Percentiles rank a stretch among this genome's conserved stretches.
phyloP scores from a whole-genome alignment of 768 basidiomycete species.

The Russula compacta region DNA sequence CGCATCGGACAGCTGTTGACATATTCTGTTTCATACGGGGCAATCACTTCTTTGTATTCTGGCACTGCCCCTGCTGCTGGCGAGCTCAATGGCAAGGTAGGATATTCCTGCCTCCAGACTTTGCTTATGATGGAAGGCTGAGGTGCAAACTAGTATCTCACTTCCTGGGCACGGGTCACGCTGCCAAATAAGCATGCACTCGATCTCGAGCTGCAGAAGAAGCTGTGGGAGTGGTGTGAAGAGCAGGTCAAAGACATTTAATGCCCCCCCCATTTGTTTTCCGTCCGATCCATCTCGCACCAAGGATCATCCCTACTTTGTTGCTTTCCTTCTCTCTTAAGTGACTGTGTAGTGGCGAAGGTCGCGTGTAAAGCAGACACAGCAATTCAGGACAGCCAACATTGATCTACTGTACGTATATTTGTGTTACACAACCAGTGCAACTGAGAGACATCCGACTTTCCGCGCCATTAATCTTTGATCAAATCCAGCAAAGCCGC shows the following conservation, averaged over 20 bases:
- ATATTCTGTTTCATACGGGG: conserved; percentile 9
- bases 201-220: conserved; percentile 17
- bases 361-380: no score
- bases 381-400: not conserved
- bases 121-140: not conserved
- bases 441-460: not conserved
- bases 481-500: conserved; percentile 35
- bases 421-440: conserved; percentile 10
- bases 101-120: not conserved
- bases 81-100: conserved; percentile 14
- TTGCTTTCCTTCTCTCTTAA: not conserved
- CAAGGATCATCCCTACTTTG: not conserved
- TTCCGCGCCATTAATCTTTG: not conserved
- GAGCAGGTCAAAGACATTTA: conserved; percentile 22
- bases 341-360: not conserved
- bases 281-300: no score
- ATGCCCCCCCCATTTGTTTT: not conserved
- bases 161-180: conserved; percentile 24
- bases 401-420: not conserved
- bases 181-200: conserved; percentile 10
- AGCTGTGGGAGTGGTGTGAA: conserved; percentile 27
- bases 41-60: conserved; percentile 15
- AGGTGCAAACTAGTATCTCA: conserved; percentile 19
- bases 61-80: conserved; percentile 11
- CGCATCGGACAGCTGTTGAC: not conserved